Base-by-base conservation (phyloP, 768 basidiomycete genomes). In the Lentinula sp. region DNA sequence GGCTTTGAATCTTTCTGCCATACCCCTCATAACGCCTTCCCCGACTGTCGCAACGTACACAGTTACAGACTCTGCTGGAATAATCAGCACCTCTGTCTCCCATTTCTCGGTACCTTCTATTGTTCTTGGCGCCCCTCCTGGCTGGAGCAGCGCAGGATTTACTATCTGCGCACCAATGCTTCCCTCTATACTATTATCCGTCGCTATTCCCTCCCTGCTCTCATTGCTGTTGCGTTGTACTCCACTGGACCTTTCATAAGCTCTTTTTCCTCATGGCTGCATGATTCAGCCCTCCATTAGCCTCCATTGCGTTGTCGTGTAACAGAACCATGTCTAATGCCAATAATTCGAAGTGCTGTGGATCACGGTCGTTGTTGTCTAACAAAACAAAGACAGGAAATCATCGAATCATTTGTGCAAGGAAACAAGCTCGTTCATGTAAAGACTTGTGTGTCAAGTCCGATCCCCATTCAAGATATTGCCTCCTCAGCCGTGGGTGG, bases 41-140 rank as follows among this genome's bases (percentile, higher is more conserved):
- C 80, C 82, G 2, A 79, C 79, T 6, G 68, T 83, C 15, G 73
- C 76, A 28, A 91, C 89, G 2, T 68, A 88, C 49, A 70, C 83
- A 31, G 61, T 82, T 39, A 91, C 90, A 2, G 75, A 88, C 61
- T 67, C 80, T 10, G 73, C 73, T 62, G 88, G 89, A 1, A 65
- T 72, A 9, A 65, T 85, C 1, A 70, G 76, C 2, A 91, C 87
- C 8, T 77, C 82, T 0, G 80, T 81, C 9, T 84, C 81, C 37
- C 79, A 80, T 13, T 67, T 79, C 6, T 68, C 74, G 3, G 63
- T 74, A 60, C 74, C 83, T 1, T 75, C 80, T 21, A 74, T 84
- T 7, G 76, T 78, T 7, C 79, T 93, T 10, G 90, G 91, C 8
- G 66, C 80, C 35, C 88, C 88, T 11, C 85, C 88, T 16, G 84